Base-by-base conservation (phyloP, 768 basidiomycete genomes). In the Agrocybe praecox region DNA sequence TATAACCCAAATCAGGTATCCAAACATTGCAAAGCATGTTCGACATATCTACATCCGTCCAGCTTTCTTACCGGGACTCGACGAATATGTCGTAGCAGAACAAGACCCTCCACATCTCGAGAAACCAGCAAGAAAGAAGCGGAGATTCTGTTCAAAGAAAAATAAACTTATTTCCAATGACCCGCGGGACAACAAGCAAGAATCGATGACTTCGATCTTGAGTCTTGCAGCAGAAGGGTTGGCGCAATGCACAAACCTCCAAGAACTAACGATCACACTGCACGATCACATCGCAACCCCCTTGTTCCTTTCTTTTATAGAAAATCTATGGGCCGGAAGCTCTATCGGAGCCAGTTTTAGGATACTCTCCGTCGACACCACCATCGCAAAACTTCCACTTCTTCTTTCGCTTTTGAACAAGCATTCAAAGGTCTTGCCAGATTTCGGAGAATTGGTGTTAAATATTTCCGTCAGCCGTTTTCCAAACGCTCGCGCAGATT, bases 1-100 rank as follows among this genome's bases (percentile, higher is more conserved):
- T n/a, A n/a, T n/a, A n/a, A n/a, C n/a, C n/a, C n/a, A n/a, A n/a
- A n/a, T 44, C 21, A 68, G 68, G 19, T 49, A 67, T 23, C 21
- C 44, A 17, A 62, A 57, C 33, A 60, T 69, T 34, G 52, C 64
- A 19, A 46, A 49, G 10, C 67, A 69, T n/a, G 67, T 70, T 11
- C 60, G 57, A 18, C 62, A 59, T 21, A 52, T 74, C 19, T 64
- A 67, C 26, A 59, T 72, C 33, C 58, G 65, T 6, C 70, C 72
- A 11, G 62, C 59, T 7, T 71, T 74, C 53, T 51, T 69, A 10
- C 66, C 70, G 7, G 48, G 46, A 2, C 23, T 57, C 12, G 48
- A 65, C 22, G 59, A 58, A 55, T 33, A 18, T 15, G 9, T 19
- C 10, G 3, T 22, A 44, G 40, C 5, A 18, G 24, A 10, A n/a